Evolutionary conservation across 2,329 filamentous ascomycete genomes (phyloP).

Genomic region (Thielaviopsis ethacetica): DNA sequence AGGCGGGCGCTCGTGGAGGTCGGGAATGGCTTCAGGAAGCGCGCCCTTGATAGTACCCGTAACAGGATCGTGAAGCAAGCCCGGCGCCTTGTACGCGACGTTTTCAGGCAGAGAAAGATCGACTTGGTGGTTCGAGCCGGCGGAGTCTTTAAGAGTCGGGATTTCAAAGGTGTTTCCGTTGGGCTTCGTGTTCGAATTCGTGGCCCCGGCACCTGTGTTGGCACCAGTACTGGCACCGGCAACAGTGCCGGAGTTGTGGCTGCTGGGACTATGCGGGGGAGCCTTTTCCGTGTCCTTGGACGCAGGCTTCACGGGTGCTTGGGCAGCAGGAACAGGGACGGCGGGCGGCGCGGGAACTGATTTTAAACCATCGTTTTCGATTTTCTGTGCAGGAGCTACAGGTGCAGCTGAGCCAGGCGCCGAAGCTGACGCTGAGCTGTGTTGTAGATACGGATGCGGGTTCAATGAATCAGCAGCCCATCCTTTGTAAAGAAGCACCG

Average conservation of each 20-base stretch:
- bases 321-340: background rate
- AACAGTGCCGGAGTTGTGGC: background rate
- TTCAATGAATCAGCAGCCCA: slow-evolving; percentile 10
- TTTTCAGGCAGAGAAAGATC: slow-evolving; percentile 8
- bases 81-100: background rate
- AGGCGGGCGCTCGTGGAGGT: background rate
- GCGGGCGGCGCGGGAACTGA: slow-evolving; percentile 1
- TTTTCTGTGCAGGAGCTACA: background rate
- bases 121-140: background rate
- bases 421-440: background rate
- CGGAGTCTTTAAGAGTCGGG: slow-evolving; percentile 3
- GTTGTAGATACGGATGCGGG: background rate
- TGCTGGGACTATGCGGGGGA: background rate
- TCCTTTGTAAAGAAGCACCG: slow-evolving; percentile 37
- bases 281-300: slow-evolving; percentile 7
- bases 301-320: slow-evolving; percentile 11
- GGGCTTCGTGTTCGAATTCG: background rate
- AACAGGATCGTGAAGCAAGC: background rate
- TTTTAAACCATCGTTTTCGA: background rate
- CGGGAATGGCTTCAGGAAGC: background rate
- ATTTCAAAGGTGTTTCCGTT: background rate
- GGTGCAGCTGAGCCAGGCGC: background rate
- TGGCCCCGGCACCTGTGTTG: background rate
- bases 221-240: background rate
- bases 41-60: background rate